Conservation (phyloP, 78 protist genomes). For the Polysphondylium violaceum region DNA sequence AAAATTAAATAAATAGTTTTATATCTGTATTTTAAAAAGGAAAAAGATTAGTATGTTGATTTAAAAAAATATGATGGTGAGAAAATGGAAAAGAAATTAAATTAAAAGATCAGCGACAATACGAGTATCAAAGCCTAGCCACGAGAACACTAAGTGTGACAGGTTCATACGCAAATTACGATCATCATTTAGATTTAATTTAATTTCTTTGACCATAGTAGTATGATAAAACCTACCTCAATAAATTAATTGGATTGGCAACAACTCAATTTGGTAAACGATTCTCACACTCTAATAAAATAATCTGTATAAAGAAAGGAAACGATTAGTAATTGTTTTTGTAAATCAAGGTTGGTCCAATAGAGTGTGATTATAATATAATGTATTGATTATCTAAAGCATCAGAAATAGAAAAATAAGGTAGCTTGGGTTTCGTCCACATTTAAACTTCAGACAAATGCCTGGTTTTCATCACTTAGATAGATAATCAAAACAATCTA, state of each 20-base stretch:
- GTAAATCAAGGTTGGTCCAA: too few species aligned
- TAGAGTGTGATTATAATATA: too few species aligned
- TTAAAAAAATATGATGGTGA: too few species aligned
- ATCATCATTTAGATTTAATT: constrained; percentile 10
- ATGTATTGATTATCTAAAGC: too few species aligned
- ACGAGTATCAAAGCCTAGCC: constrained; percentile 11
- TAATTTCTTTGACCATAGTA: too few species aligned
- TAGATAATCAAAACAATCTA: neutral
- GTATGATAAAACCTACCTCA: neutral
- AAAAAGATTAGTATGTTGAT: too few species aligned
- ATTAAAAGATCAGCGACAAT: constrained; percentile 25
- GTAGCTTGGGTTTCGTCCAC: constrained; percentile 51
- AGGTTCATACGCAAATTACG: constrained; percentile 37
- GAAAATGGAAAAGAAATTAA: too few species aligned
- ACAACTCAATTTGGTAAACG: neutral
- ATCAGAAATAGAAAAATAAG: constrained; percentile 28
- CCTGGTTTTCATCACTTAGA: constrained; percentile 57
- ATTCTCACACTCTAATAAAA: neutral
- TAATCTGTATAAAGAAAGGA: neutral
- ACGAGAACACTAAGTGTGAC: constrained; percentile 15
- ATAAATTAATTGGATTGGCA: neutral
- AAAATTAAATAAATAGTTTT: too few species aligned
- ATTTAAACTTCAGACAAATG: constrained; percentile 38
- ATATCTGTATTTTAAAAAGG: too few species aligned
- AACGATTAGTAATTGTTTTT: neutral